A percentile compares a stretch with the other conserved stretches of the same genome.
These are phyloP conservation scores for Penicillium sp. DNA, from an alignment of 2,329 filamentous ascomycete species.

Conservation along the genomic window DNA sequence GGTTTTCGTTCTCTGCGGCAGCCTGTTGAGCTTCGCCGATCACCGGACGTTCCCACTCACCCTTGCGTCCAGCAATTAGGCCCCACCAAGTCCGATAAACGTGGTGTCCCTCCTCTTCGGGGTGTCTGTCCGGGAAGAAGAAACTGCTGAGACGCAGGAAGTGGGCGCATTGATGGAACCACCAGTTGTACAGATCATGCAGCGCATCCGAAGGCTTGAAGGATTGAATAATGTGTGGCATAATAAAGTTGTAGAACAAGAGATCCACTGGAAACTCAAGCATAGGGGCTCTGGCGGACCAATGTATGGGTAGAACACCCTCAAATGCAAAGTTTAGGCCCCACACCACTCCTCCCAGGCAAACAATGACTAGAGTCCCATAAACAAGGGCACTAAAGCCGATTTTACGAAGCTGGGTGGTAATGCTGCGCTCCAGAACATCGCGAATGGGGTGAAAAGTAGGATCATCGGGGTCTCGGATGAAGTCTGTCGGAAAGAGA, in stretches of 20 bases:
- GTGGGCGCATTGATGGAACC: slow-evolving; percentile 85
- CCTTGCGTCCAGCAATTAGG: slow-evolving; percentile 37
- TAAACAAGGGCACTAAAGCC: slow-evolving; percentile 95
- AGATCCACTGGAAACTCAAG: slow-evolving; percentile 93
- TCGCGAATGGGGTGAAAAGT: slow-evolving; percentile 97
- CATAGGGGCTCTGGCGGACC: slow-evolving; percentile 87
- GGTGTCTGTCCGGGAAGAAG: slow-evolving; percentile 77
- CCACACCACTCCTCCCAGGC: slow-evolving; percentile 95
- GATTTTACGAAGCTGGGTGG: slow-evolving; percentile 93
- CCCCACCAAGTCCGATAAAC: slow-evolving; percentile 60
- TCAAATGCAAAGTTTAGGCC: slow-evolving; percentile 68
- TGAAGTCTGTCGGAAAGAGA: slow-evolving; percentile 67
- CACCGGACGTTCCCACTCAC: slow-evolving; percentile 38
- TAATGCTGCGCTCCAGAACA: slow-evolving; percentile 87
- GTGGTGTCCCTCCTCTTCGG: slow-evolving; percentile 77
- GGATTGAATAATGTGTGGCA: slow-evolving; percentile 80
- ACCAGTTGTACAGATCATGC: slow-evolving; percentile 88
- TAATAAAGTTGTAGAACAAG: slow-evolving; percentile 94
- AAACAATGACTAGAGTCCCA: slow-evolving; percentile 86
- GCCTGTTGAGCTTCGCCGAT: slow-evolving; percentile 31
- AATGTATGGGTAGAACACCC: slow-evolving; percentile 82
- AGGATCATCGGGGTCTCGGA: slow-evolving; percentile 94
- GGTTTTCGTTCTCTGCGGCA: slow-evolving; percentile 41
- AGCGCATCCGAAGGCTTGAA: slow-evolving; percentile 83
- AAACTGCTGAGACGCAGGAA: slow-evolving; percentile 83